These are phyloP conservation scores for Hyphodiscus sp. DNA, from an alignment of 2,329 filamentous ascomycete genomes.

Conservation along the genomic window DNA sequence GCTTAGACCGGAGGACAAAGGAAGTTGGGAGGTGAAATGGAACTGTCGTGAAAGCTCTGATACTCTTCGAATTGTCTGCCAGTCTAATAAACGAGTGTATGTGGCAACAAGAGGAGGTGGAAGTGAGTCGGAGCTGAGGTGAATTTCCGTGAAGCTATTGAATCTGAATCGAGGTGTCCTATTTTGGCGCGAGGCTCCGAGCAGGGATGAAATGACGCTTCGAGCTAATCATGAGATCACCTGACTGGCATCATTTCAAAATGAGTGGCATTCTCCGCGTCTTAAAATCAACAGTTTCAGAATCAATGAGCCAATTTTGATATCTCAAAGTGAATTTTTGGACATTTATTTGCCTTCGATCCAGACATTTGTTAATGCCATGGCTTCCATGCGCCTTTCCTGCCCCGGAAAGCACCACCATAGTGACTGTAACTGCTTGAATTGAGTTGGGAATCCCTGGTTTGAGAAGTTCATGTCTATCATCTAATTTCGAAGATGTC, in stretches of 20 bases:
- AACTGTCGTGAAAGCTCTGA: neutral
- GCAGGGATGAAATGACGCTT: neutral
- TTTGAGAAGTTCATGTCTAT: neutral
- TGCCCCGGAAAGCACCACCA: constrained; percentile 8
- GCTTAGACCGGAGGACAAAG: neutral
- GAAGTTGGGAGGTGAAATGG: too few species aligned
- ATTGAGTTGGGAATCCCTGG: neutral
- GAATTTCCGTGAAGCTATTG: neutral
- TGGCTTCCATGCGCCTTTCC: constrained; percentile 1
- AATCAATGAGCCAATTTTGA: neutral
- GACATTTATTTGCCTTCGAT: neutral
- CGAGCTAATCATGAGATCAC: neutral
- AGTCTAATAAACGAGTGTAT: neutral
- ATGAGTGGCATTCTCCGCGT: neutral
- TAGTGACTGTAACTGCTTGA: neutral
- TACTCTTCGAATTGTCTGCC: neutral
- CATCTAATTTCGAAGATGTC: constrained; percentile 34
- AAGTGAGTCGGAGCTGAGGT: neutral
- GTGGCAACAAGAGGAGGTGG: neutral
- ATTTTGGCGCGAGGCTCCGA: neutral
- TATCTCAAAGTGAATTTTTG: neutral
- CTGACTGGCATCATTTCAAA: neutral
- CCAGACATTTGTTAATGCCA: neutral
- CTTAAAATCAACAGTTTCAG: neutral
- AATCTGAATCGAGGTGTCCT: neutral